Base-by-base conservation (phyloP, 2,329 filamentous ascomycete genomes). In the Cladosporium cucumerinum region DNA sequence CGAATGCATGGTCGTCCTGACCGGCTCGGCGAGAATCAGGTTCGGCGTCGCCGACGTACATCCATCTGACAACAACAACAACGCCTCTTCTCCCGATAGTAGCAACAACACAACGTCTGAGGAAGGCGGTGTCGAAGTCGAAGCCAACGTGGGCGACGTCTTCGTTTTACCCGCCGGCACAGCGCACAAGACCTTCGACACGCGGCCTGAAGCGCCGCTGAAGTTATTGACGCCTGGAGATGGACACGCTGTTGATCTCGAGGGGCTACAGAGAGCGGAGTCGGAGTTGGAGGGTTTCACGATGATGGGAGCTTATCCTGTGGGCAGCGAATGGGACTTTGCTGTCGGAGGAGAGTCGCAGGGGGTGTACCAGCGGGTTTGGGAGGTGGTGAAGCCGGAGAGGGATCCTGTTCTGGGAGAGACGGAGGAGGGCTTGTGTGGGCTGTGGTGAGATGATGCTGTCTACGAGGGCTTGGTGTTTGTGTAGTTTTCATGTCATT, bases 281-380 rank as follows among this genome's bases (percentile, higher is more conserved):
- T 46, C n/a, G 16, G 55, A 76, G 63, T 63, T 82, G 5, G 67
- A 72, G 1, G 82, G 82, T 0, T 86, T 84, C 67, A 82, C 80
- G 60, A 86, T 86, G 84, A 81, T 87, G 72, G 85, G 85, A 0
- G 84, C 83, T 5, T 87, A 87, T 76, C 83, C 82, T 2, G 69
- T 70, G 39, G 78, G 80, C 2, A 75, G 75, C 0, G 72, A 74
- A 12, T 86, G 84, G 84, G 83, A 86, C 70, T 85, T 83, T 70
- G 74, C 74, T 5, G 73, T 78, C 2, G 82, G 81, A 10, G 60
- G 60, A 4, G 60, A 62, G 11, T 62, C 49, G 1, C 49, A 62
- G 26, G 60, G 60, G 11, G 12, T 8, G 25, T 62, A 55, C 48
- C 81, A 81, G 1, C 79, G 81, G 66, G 73, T 82, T 70, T 85